Conservation (phyloP, 2,329 filamentous ascomycete species). For the Ophiostoma montium region DNA sequence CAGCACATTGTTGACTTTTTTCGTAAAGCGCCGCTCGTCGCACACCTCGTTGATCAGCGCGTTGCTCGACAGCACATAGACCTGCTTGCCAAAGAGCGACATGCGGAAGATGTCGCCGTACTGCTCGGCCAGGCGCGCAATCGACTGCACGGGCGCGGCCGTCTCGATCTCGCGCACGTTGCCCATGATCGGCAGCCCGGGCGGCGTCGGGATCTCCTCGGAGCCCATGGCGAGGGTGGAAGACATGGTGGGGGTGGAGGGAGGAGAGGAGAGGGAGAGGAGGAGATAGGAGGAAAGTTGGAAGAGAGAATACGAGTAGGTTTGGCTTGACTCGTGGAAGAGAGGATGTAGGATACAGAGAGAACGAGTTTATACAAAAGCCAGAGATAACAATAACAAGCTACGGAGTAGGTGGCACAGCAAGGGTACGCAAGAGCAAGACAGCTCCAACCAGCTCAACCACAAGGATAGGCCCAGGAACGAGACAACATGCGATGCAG, state of each 20-base stretch:
- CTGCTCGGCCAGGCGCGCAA: constrained; percentile 9
- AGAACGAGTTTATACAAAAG: neutral
- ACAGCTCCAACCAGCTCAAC: too few relatives aligned
- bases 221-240: neutral
- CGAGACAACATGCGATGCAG: too few relatives aligned
- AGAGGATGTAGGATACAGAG: neutral
- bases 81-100: neutral
- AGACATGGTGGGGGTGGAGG: neutral
- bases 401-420: too few relatives aligned
- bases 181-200: constrained; percentile 13
- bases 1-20: constrained; percentile 1
- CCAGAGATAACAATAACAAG: neutral
- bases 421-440: too few relatives aligned
- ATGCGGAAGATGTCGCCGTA: constrained; percentile 13
- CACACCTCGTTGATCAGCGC: constrained; percentile 14
- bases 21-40: constrained; percentile 14
- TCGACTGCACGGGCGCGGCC: constrained; percentile 9
- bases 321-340: too few relatives aligned
- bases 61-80: constrained; percentile 11
- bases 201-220: constrained; percentile 18
- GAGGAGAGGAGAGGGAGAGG: too few relatives aligned
- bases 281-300: neutral
- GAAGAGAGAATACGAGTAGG: too few relatives aligned
- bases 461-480: too few relatives aligned
- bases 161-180: constrained; percentile 13